Evolutionary conservation across 2,329 filamentous ascomycete species (phyloP).

Genomic region (Fusarium continuum): DNA sequence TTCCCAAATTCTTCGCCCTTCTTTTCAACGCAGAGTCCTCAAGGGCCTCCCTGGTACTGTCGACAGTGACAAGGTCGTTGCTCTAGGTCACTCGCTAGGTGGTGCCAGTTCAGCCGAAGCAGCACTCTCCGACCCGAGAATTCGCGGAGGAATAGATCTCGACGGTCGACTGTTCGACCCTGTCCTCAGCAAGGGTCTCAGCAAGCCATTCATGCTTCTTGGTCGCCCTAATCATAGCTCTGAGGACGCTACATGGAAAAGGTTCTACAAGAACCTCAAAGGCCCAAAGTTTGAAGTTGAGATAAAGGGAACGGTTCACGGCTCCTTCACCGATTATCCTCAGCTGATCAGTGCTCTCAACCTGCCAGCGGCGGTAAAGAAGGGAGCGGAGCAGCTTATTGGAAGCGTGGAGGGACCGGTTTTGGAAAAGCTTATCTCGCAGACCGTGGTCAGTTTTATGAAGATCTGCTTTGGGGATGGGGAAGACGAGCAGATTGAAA

Average conservation of each 20-base stretch:
- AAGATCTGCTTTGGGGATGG: not conserved
- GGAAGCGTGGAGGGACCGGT: conserved; percentile 19
- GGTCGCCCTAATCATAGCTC: conserved; percentile 44
- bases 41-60: conserved; percentile 38
- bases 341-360: conserved; percentile 38
- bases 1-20: conserved; percentile 43
- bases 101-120: conserved; percentile 50
- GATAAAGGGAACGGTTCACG: conserved; percentile 43
- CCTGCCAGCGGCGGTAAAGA: conserved; percentile 23
- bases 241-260: conserved; percentile 47
- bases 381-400: not conserved
- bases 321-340: conserved; percentile 47
- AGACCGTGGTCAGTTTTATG: conserved; percentile 38
- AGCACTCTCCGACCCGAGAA: conserved; percentile 44
- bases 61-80: conserved; percentile 44
- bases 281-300: conserved; percentile 40
- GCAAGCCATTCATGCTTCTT: conserved; percentile 46
- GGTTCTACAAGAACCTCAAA: conserved; percentile 42
- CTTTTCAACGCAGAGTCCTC: conserved; percentile 22
- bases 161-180: conserved; percentile 52
- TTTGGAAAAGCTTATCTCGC: conserved; percentile 35
- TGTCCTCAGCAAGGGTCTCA: conserved; percentile 41
- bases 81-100: conserved; percentile 54
- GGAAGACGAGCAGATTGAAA: no score
- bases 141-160: conserved; percentile 52